A percentile compares a stretch with the other conserved stretches of the same genome.
These are phyloP conservation scores for Lipomyces orientalis DNA, from an alignment of 805 yeast species.

Conservation along the genomic window DNA sequence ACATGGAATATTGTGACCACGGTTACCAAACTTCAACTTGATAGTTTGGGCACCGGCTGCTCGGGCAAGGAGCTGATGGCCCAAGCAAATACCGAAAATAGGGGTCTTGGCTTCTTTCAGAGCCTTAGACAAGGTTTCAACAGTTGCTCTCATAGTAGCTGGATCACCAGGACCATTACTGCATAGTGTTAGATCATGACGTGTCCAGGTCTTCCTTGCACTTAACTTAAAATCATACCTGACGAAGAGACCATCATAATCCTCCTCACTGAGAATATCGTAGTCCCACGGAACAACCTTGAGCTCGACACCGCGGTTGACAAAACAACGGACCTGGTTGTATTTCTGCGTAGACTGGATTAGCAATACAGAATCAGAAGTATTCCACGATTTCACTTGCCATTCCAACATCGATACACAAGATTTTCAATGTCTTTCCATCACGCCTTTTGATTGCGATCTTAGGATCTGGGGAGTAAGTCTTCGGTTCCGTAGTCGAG, in stretches of 20 bases:
- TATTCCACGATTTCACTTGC: slow-evolving; percentile 2
- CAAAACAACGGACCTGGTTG: slow-evolving; percentile 97
- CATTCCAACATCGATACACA: slow-evolving; percentile 97
- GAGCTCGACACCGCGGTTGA: slow-evolving; percentile 93
- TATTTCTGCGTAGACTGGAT: slow-evolving; percentile 54
- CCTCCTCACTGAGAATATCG: slow-evolving; percentile 71
- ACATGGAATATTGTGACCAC: slow-evolving; percentile 98
- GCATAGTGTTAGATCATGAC: slow-evolving; percentile 44
- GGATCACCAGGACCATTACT: slow-evolving; percentile 99
- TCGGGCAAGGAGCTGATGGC: slow-evolving; percentile 94
- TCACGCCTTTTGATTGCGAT: slow-evolving; percentile 61
- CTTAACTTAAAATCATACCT: slow-evolving; percentile 5
- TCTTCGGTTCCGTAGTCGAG: slow-evolving; percentile 73
- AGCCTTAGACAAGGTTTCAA: slow-evolving; percentile 61
- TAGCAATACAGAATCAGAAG: not conserved
- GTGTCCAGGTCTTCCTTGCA: not conserved
- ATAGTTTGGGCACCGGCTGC: slow-evolving; percentile 93
- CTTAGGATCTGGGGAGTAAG: slow-evolving; percentile 72
- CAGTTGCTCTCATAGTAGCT: slow-evolving; percentile 73
- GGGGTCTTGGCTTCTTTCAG: slow-evolving; percentile 77
- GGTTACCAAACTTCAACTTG: slow-evolving; percentile 95
- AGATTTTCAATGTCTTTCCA: slow-evolving; percentile 79
- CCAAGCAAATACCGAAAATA: slow-evolving; percentile 96
- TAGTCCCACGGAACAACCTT: slow-evolving; percentile 96
- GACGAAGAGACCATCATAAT: slow-evolving; percentile 87